These are phyloP conservation scores for Apocynum venetum DNA, from an alignment of 257 asterid species.

Conservation along the genomic window DNA sequence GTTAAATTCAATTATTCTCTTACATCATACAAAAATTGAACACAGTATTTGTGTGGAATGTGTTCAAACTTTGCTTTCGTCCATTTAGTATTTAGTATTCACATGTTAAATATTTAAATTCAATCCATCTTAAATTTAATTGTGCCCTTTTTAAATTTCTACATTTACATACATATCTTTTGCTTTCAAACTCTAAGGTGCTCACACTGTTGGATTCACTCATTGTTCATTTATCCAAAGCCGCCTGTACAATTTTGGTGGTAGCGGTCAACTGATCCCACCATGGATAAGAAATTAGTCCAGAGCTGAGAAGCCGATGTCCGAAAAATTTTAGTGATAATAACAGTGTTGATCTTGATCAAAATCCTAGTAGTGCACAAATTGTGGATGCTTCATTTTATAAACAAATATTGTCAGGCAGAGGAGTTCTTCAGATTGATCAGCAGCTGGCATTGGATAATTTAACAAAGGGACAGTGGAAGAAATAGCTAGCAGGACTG, in stretches of 20 bases:
- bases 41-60: too few species aligned
- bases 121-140: too few species aligned
- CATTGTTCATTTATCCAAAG: constrained; percentile 49
- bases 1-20: too few species aligned
- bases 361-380: constrained; percentile 32
- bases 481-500: background rate
- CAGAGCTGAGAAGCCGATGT: constrained; percentile 25
- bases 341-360: constrained; percentile 49
- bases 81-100: too few species aligned
- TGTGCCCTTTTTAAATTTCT: background rate
- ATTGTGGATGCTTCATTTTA: constrained; percentile 49
- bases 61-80: too few species aligned
- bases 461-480: background rate
- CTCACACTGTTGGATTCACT: constrained; percentile 57
- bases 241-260: constrained; percentile 49
- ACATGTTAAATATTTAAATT: too few species aligned
- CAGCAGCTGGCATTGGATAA: constrained; percentile 43
- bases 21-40: too few species aligned
- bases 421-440: constrained; percentile 56
- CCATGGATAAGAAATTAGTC: constrained; percentile 38
- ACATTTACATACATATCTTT: too few species aligned
- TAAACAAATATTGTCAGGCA: constrained; percentile 28
- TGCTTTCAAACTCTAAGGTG: too few species aligned
- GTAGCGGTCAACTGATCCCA: constrained; percentile 42
- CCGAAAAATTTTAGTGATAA: constrained; percentile 29